Conservation (phyloP, 2,329 filamentous ascomycete species). For the Pyrenophora graminea region DNA sequence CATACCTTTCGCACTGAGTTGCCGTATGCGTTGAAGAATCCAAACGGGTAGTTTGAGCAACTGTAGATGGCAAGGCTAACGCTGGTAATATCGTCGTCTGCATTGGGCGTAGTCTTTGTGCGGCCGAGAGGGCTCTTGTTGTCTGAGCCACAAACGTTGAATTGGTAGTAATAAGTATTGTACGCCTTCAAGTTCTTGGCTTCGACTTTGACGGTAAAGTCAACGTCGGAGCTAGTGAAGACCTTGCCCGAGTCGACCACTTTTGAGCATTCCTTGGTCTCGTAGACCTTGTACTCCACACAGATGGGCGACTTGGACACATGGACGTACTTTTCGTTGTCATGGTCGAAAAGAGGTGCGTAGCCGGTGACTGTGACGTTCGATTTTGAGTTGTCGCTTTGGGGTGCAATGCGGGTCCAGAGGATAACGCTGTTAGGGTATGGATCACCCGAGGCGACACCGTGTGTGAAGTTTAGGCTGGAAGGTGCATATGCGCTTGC, state of each 20-base stretch:
- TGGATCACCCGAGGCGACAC: conserved; percentile 54
- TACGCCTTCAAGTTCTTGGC: conserved; percentile 65
- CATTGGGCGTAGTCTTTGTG: conserved; percentile 69
- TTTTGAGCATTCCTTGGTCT: conserved; percentile 51
- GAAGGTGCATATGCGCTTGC: conserved; percentile 25
- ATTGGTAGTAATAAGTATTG: conserved; percentile 72
- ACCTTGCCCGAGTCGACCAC: conserved; percentile 62
- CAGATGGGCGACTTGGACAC: conserved; percentile 67
- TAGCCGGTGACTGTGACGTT: conserved; percentile 61
- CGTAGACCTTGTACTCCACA: conserved; percentile 66
- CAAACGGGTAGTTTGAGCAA: conserved; percentile 60
- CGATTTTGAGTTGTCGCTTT: conserved; percentile 47
- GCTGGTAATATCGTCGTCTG: conserved; percentile 59
- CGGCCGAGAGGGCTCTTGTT: conserved; percentile 66
- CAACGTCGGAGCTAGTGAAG: conserved; percentile 73
- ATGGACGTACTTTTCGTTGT: conserved; percentile 57
- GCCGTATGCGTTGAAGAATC: conserved; percentile 57
- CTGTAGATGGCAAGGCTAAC: conserved; percentile 71
- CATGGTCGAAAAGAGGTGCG: conserved; percentile 58
- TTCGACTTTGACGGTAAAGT: conserved; percentile 71
- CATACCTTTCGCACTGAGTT: conserved; percentile 40
- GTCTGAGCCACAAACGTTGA: conserved; percentile 67
- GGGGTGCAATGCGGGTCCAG: conserved; percentile 44
- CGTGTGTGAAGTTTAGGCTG: conserved; percentile 46
- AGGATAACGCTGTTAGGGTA: conserved; percentile 47